These are phyloP conservation scores for Ormosia emarginata DNA, from an alignment of 306 rosid genomes.

Conservation along the genomic window DNA sequence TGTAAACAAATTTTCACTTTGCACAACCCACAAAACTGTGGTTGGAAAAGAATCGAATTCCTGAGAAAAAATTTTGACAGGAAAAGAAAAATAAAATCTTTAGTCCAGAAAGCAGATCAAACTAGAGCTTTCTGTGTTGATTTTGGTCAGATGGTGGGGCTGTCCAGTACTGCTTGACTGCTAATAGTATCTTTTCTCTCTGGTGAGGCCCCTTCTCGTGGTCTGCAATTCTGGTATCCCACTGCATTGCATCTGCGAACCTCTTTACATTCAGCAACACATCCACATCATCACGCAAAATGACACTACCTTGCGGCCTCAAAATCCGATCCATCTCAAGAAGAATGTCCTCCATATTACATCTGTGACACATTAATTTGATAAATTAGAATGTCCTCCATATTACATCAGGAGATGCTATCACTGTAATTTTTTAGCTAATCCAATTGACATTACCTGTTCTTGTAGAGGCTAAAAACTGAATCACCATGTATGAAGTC, in stretches of 20 bases:
- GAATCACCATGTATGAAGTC: slow-evolving; percentile 92
- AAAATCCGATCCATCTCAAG: slow-evolving; percentile 89
- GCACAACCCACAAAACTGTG: slow-evolving; percentile 30
- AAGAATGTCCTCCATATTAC: slow-evolving; percentile 67
- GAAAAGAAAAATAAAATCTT: slow-evolving; percentile 6
- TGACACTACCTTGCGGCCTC: slow-evolving; percentile 71
- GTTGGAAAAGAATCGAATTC: slow-evolving; percentile 36
- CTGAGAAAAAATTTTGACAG: not conserved
- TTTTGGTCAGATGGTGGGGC: slow-evolving; percentile 38
- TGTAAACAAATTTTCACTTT: slow-evolving; percentile 15
- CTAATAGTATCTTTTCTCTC: slow-evolving; percentile 75
- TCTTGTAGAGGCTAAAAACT: slow-evolving; percentile 64
- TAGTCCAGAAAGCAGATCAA: slow-evolving; percentile 3
- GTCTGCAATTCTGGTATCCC: slow-evolving; percentile 66
- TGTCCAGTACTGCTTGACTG: slow-evolving; percentile 78
- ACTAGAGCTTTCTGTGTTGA: slow-evolving; percentile 25
- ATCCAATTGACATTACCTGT: slow-evolving; percentile 49
- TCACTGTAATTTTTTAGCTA: not conserved
- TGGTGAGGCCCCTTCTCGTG: slow-evolving; percentile 72
- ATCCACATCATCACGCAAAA: slow-evolving; percentile 82
- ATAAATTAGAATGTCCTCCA: not conserved
- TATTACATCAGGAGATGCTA: not conserved
- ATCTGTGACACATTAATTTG: slow-evolving; percentile 44
- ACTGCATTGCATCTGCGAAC: slow-evolving; percentile 59
- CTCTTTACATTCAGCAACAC: slow-evolving; percentile 54